Evolutionary conservation across 2,329 filamentous ascomycete genomes (phyloP).

Genomic region (Leptographium flavum): DNA sequence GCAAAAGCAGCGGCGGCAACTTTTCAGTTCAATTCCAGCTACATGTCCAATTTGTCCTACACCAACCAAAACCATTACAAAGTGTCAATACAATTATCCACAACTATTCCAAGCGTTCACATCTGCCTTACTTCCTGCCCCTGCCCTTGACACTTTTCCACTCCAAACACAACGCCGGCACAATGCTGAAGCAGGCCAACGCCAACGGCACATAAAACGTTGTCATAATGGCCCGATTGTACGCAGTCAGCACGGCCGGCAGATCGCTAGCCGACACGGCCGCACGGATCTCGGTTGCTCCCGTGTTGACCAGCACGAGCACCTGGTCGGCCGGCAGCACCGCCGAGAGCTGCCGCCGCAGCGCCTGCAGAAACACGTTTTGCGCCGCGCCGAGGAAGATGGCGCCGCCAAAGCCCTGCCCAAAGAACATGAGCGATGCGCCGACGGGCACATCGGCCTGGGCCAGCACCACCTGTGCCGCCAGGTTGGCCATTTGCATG

Average conservation of each 20-base stretch:
- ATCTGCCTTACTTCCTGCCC: no score
- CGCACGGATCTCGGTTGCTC: constrained; percentile 17
- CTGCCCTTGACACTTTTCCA: background rate
- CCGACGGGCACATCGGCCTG: constrained; percentile 26
- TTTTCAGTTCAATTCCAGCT: no score
- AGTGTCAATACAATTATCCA: no score
- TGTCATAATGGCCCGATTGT: constrained; percentile 10
- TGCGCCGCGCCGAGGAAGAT: constrained; percentile 18
- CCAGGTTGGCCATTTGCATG: constrained; percentile 23
- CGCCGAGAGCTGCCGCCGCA: constrained; percentile 22
- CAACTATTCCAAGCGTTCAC: no score
- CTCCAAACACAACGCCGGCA: background rate
- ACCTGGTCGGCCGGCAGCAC: background rate
- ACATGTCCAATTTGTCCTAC: no score
- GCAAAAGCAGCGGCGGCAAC: no score
- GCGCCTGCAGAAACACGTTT: constrained; percentile 9
- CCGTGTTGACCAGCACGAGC: constrained; percentile 1
- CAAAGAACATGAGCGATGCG: background rate
- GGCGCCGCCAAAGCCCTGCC: constrained; percentile 24
- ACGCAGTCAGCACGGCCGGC: constrained; percentile 21
- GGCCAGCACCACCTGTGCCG: constrained; percentile 30
- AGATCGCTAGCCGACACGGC: constrained; percentile 18
- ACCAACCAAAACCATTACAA: no score
- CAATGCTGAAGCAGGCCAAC: background rate
- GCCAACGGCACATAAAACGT: background rate